Conservation (phyloP, 345 rosid genomes). For the Eucalyptus tenuipes region DNA sequence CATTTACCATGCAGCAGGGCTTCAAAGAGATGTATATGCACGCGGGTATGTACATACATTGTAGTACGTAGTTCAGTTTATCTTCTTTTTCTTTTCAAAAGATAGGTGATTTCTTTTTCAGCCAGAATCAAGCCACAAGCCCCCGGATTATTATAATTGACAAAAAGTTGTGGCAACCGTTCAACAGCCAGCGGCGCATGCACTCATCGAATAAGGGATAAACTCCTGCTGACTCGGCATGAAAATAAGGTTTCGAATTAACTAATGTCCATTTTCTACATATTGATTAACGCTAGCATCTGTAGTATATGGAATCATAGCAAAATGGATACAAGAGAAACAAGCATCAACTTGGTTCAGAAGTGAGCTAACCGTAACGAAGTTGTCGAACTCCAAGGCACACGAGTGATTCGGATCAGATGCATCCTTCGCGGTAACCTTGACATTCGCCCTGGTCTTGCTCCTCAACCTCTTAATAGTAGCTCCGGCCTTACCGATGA, state of each 20-base stretch:
- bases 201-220: background rate
- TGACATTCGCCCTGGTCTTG: slow-evolving; percentile 57
- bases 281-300: background rate
- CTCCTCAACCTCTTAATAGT: slow-evolving; percentile 72
- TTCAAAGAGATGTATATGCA: background rate
- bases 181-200: background rate
- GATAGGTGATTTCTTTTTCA: background rate
- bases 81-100: background rate
- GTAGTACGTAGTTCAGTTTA: background rate
- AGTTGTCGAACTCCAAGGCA: slow-evolving; percentile 91
- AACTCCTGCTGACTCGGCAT: background rate
- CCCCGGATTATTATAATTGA: background rate
- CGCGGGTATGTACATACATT: background rate
- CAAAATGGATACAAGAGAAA: background rate
- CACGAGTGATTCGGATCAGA: slow-evolving; percentile 78
- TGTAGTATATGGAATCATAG: background rate
- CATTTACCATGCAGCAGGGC: background rate
- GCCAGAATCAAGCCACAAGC: background rate
- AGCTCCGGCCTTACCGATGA: slow-evolving; percentile 84
- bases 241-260: background rate
- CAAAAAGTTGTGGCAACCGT: background rate
- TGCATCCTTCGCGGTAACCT: slow-evolving; percentile 65
- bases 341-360: background rate
- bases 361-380: slow-evolving; percentile 44
- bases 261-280: background rate